phyloP scores from a whole-genome alignment of 805 yeast genomes.

The Zygosaccharomyces gambellarensis region DNA sequence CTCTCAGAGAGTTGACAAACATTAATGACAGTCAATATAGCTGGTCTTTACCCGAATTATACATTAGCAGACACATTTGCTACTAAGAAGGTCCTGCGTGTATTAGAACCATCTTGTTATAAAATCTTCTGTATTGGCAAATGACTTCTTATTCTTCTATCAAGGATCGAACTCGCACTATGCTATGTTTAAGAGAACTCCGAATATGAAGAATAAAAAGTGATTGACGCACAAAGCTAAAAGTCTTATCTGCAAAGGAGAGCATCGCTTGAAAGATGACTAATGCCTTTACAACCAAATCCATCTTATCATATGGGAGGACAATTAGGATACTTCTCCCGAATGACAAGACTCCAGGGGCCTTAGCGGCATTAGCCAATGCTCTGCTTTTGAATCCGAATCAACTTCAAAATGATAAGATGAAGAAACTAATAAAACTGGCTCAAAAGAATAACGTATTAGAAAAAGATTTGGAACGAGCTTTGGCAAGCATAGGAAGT shows the following conservation, averaged over 20 bases:
- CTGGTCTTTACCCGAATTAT: no score
- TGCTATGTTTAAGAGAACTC: not conserved
- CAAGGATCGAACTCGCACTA: no score
- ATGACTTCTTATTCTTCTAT: no score
- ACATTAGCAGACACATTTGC: no score
- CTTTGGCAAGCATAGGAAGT: slow-evolving; percentile 37
- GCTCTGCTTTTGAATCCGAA: slow-evolving; percentile 53
- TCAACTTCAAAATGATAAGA: slow-evolving; percentile 16
- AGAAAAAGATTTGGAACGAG: slow-evolving; percentile 43
- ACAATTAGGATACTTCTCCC: slow-evolving; percentile 57
- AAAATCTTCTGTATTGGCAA: no score
- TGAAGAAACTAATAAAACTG: slow-evolving; percentile 29
- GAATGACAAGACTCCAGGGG: slow-evolving; percentile 83
- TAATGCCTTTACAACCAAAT: slow-evolving; percentile 20
- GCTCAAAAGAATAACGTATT: slow-evolving; percentile 32
- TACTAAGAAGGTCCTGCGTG: no score
- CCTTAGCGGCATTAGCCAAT: slow-evolving; percentile 72
- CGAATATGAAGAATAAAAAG: not conserved
- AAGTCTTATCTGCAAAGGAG: not conserved
- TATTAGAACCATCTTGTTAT: no score
- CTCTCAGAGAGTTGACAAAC: no score
- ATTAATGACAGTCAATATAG: no score
- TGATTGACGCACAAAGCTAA: not conserved
- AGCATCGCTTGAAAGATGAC: slow-evolving; percentile 6
- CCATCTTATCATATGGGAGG: slow-evolving; percentile 33